Evolutionary conservation across 306 rosid species (phyloP).

Genomic region (Prunus dulcis): DNA sequence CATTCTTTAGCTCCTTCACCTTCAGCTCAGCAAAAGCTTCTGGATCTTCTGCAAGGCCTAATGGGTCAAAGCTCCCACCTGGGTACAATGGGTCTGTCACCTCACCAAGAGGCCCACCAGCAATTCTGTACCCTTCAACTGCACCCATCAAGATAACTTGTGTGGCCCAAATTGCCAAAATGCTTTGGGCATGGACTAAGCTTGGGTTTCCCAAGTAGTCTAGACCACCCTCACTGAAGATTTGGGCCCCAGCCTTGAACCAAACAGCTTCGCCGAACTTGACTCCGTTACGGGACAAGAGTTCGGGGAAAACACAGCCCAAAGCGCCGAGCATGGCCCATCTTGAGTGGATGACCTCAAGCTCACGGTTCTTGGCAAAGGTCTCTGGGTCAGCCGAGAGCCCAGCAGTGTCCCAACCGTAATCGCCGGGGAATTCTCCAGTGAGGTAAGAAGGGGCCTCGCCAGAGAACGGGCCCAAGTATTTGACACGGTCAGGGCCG

Average conservation of each 20-base stretch:
- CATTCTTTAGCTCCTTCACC: slow-evolving; percentile 35
- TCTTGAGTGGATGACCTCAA: slow-evolving; percentile 32
- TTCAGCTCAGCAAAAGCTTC: slow-evolving; percentile 30
- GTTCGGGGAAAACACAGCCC: slow-evolving; percentile 39
- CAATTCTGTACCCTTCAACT: slow-evolving; percentile 21
- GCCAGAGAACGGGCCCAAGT: slow-evolving; percentile 42
- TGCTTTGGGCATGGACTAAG: slow-evolving; percentile 32
- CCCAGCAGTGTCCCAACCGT: slow-evolving; percentile 41
- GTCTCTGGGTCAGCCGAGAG: slow-evolving; percentile 36
- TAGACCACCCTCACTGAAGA: slow-evolving; percentile 36
- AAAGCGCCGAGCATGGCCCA: slow-evolving; percentile 33
- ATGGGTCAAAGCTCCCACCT: slow-evolving; percentile 28
- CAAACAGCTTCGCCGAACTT: slow-evolving; percentile 41
- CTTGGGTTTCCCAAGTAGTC: slow-evolving; percentile 41
- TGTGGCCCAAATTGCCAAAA: slow-evolving; percentile 30
- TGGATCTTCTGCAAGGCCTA: slow-evolving; percentile 25
- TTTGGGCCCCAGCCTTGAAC: slow-evolving; percentile 39
- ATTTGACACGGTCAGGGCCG: slow-evolving; percentile 32
- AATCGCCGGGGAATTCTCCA: slow-evolving; percentile 39
- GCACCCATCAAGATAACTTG: slow-evolving; percentile 34
- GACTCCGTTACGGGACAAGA: slow-evolving; percentile 33
- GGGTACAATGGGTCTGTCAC: slow-evolving; percentile 23
- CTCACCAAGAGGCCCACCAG: slow-evolving; percentile 27
- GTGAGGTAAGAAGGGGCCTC: slow-evolving; percentile 33
- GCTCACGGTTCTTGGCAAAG: slow-evolving; percentile 34